Base-by-base conservation (phyloP, 345 rosid species). In the Pelargonium nanum region DNA sequence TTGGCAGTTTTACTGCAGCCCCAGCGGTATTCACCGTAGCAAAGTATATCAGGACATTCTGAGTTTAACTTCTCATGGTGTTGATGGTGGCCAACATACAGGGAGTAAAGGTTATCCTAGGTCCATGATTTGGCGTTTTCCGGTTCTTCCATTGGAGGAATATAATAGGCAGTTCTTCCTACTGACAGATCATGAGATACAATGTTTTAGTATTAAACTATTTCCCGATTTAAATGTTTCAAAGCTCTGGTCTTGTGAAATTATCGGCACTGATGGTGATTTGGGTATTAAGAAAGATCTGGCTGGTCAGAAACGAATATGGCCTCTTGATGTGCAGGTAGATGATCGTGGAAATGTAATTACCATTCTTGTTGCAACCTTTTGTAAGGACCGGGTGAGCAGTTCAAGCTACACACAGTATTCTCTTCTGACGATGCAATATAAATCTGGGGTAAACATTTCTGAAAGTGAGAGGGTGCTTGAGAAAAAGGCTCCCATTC, bases 331-430 rank as follows among this genome's bases (percentile, higher is more conserved):
- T 78, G 26, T 85, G 69, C 86, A 87, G 70, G 86, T 85, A 56
- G 96, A 89, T 74, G 89, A 75, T 68, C 76, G 70, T 68, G 91
- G 91, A 62, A 84, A 85, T 78, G 88, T 77, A 63, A 76, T 89
- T 22, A 89, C 84, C 0, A 75, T 92, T 76, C 96, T 92, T 75
- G 81, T 92, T 72, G 98, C 97, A 55, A 87, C 87, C 57, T 82
- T 87, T 65, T 92, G 97, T 69, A 87, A 82, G 88, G 98, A 92
- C 70, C 81, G 89, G 24, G 81, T 83, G 55, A 92, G 85, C 64
- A 80, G 96, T 78, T 92, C 97, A 58, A 89, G 88, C 75, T 92
- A 92, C 77, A 92, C 88, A 1, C 95, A 87, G 55, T 92, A 89
- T 83, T 89, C 97, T 30, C 91, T 92, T 72, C 75, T 92, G 65